Evolutionary conservation across 1,139 yeast species (phyloP), one percentile per base, ranked within the genome.

Genomic region (Geotrichum aggregatum): DNA sequence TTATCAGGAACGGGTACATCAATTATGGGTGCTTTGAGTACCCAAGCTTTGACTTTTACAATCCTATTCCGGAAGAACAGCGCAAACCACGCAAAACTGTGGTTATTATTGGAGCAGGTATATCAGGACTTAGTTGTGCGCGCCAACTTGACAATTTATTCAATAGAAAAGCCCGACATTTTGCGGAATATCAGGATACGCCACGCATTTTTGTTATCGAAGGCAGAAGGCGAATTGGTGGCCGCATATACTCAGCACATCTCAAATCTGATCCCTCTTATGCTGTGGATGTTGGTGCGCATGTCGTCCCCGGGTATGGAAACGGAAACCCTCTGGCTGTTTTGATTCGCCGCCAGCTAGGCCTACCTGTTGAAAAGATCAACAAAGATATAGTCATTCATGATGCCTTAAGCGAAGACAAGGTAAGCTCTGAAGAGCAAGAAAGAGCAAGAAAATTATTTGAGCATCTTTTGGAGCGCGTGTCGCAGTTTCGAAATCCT

Each of bases 61-160:
- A 55, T 38, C 49, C 55, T 3, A 52, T 53, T 11, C 60, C 60
- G 1, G 60, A 57, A 7, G 66, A 60, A 14, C 58, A 54, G 18
- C 59, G 66, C 42, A 68, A 66, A 54, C 73, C 73, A 0, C 60
- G 75, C 13, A 64, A 66, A 47, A 69, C 74, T 1, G 63, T 73
- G 39, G 70, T 69, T 1, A 62, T 73, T 3, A 59, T 73, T 22
- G 77, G 77, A 4, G 75, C 76, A 0, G 77, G 77, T 2, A 63
- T 73, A 21, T 69, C 77, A 5, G 77, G 77, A 3, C 63, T 73
- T 10, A 67, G 73, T 39, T 68, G 73, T 48, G 77, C 76, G 5
- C 61, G 77, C 3, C 77, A 73, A 57, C 62, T 73, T 1, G 73
- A 70, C 30, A 63, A 66, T 34, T 61, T 73, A 19, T 60, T 71